phyloP scores from a whole-genome alignment of 306 rosid species.

The Sicyos edulis region DNA sequence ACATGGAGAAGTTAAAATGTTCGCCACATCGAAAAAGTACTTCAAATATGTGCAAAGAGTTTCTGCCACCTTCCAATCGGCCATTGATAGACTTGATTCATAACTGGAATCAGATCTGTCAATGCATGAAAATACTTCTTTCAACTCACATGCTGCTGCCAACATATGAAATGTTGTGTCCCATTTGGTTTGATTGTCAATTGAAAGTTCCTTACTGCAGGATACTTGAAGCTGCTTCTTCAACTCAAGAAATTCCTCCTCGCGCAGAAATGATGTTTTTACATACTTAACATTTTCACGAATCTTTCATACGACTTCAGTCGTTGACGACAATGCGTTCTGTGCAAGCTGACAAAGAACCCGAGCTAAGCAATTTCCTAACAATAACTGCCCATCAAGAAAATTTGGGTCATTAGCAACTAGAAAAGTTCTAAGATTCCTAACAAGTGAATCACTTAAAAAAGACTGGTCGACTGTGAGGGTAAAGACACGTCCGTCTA shows the following conservation, averaged over 20 bases:
- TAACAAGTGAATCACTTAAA: conserved; percentile 46
- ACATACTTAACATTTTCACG: conserved; percentile 77
- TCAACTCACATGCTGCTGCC: conserved; percentile 64
- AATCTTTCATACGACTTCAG: conserved; percentile 49
- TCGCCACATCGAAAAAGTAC: conserved; percentile 61
- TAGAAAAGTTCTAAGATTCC: conserved; percentile 56
- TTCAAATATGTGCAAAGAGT: conserved; percentile 58
- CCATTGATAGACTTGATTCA: conserved; percentile 42
- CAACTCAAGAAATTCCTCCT: conserved; percentile 62
- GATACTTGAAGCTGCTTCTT: conserved; percentile 77
- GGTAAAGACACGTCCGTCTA: conserved; percentile 58
- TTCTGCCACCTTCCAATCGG: conserved; percentile 73
- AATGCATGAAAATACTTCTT: conserved; percentile 76
- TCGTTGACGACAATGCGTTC: conserved; percentile 40
- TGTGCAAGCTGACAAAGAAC: conserved; percentile 69
- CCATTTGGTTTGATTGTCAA: conserved; percentile 71
- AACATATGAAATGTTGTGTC: conserved; percentile 82
- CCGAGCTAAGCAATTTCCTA: conserved; percentile 69
- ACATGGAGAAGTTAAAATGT: conserved; percentile 38
- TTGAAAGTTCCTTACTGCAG: conserved; percentile 43
- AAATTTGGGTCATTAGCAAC: conserved; percentile 58
- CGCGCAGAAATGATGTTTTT: conserved; percentile 52
- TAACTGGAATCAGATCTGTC: conserved; percentile 44
- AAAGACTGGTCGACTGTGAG: conserved; percentile 60
- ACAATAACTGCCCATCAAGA: conserved; percentile 70